Conservation (phyloP, 495 filamentous ascomycete genomes). For the Pyrenula aspistea region DNA sequence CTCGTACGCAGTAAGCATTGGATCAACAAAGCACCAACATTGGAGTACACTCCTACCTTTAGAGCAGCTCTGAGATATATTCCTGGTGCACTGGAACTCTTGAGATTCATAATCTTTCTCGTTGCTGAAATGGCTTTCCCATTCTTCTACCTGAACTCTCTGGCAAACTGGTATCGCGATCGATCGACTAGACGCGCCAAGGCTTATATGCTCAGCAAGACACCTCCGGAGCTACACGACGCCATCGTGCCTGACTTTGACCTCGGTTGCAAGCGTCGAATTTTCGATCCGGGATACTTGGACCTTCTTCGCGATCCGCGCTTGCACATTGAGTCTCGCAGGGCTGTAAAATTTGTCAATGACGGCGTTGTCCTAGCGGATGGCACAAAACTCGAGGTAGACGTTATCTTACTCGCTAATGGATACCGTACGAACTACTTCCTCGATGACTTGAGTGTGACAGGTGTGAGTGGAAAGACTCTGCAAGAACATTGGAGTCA, state of each 20-base stretch:
- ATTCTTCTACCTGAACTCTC: too few species aligned
- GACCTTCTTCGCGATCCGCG: slow-evolving; percentile 25
- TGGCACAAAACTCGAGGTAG: slow-evolving; percentile 27
- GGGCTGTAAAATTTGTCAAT: slow-evolving; percentile 8
- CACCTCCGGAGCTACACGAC: slow-evolving; percentile 41
- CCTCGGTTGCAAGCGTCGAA: slow-evolving; percentile 38
- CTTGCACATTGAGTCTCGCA: slow-evolving; percentile 27
- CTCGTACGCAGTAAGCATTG: slow-evolving; percentile 19
- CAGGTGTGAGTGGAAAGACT: slow-evolving; percentile 24
- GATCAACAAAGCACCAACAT: slow-evolving; percentile 11
- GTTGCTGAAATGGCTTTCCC: too few species aligned
- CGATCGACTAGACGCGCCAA: too few species aligned
- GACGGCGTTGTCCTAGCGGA: slow-evolving; percentile 15
- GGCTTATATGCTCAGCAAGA: slow-evolving; percentile 31
- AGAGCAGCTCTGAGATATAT: slow-evolving; percentile 19
- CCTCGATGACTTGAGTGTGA: slow-evolving; percentile 22
- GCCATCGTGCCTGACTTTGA: slow-evolving; percentile 40
- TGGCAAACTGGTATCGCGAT: too few species aligned
- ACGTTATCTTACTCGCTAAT: slow-evolving; percentile 38
- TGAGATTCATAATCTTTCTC: too few species aligned
- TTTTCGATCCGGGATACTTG: slow-evolving; percentile 37
- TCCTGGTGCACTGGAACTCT: too few species aligned
- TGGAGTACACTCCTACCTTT: slow-evolving; percentile 11
- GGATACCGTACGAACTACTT: slow-evolving; percentile 34
- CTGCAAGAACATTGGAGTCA: slow-evolving; percentile 30